Evolutionary conservation across 164 flowering plant species (phyloP), one percentile per base, ranked within the genome.

Genomic region (Magnolia changhungtana): DNA sequence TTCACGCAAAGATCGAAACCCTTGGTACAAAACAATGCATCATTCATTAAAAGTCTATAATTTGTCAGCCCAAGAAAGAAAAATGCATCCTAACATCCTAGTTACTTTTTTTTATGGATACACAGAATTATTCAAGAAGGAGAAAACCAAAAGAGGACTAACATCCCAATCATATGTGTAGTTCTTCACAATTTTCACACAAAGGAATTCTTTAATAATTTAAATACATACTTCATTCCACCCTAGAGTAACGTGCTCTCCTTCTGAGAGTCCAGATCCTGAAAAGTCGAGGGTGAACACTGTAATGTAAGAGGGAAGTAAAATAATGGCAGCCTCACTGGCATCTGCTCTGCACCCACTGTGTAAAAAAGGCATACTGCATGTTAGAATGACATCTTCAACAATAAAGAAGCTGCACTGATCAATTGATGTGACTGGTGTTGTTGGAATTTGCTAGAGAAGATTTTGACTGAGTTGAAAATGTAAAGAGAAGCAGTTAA

Each of bases 291-390:
- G 89, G 76, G 98, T 74, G 78, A 96, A 96, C 72, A 96, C 96
- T 50, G 99, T 91, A 75, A 94, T 94, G 78, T 90, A 89, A 76
- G 95, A 92, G 27, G 97, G 99, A 72, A 96, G 89, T 84, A 96
- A 88, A 74, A 96, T 89, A 23, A 90, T 89, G 55, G 97, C 99
- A 80, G 97, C 99, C 85, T 96, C 99, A 86, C 98, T 92, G 64
- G 94, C 99, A 86, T 96, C 99, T 65, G 95, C 98, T 82, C 99
- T 87, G 88, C 97, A 96, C 18, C 99, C 98, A 86, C 99, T 96
- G 95, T 55, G 55, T 70, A 27, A 59, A 70, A 64, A 24, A 76
- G 75, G 51, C 8, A 72, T 37, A 59, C 11, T 58, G 76, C 21
- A 23, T 20, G 66, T 80, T 64, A 80, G 78, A 63, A 67, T 59